Evolutionary conservation across 1,139 yeast species (phyloP), one percentile per base, ranked within the genome.

Genomic region (Candida mesenterica): DNA sequence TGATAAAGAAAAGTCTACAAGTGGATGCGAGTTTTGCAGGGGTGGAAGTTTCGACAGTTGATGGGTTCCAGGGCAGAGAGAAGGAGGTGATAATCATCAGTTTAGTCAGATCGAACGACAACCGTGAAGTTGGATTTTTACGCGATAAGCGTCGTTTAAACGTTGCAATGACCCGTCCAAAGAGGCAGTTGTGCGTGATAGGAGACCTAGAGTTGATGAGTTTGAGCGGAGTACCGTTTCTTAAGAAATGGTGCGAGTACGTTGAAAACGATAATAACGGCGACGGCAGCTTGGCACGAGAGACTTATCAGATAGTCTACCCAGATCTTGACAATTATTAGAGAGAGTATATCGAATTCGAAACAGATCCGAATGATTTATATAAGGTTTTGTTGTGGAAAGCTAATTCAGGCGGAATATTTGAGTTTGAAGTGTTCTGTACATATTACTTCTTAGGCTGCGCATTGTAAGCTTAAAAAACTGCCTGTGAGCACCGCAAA

Each of bases 141-240:
- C 69, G 72, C 27, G 96, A 88, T 48, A 72, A 75, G 39, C 63
- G 89, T 48, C 65, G 92, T 50, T 64, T 88, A 37, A 89, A 89
- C 53, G 97, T 90, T 26, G 96, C 97, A 3, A 88, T 90, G 60
- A 89, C 97, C 0, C 70, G 98, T 45, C 88, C 97, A 3, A 82
- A 84, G 52, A 68, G 92, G 41, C 97, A 90, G 49, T 64, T 92
- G 5, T 86, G 94, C 52, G 75, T 92, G 0, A 65, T 92, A 33
- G 97, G 97, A 2, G 95, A 92, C 58, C 73, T 86, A 62, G 95
- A 85, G 48, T 75, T 67, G 53, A 41, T 67, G 63, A 48, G 63
- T 62, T 42, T 61, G 3, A 64, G 75, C 19, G 59, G 58, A 5
- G 58, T 60, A 9, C 56, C 59, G 23, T 86, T 79, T 50, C 64